phyloP scores from a whole-genome alignment of 1,139 yeast species.

The Zygoascus meyerae region DNA sequence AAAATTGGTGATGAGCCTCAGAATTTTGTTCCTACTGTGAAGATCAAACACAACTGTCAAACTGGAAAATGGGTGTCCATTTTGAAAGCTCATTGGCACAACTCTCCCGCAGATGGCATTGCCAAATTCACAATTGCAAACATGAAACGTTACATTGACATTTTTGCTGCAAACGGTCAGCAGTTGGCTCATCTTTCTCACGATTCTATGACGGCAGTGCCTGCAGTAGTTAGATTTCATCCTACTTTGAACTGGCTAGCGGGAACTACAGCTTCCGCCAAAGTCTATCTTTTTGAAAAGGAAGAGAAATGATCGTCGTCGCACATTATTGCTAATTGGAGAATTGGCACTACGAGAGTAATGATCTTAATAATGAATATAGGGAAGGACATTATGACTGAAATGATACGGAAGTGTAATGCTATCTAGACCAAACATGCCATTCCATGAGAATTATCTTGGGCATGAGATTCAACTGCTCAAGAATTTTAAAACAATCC shows the following conservation, averaged over 20 bases:
- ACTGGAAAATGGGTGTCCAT: conserved; percentile 97
- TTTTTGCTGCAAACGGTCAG: conserved; percentile 68
- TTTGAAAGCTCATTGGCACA: conserved; percentile 79
- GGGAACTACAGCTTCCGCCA: conserved; percentile 96
- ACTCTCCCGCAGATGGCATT: conserved; percentile 58
- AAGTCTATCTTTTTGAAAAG: conserved; percentile 47
- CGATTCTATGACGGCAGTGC: conserved; percentile 71
- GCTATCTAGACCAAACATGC: background rate
- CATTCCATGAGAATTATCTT: too few species aligned
- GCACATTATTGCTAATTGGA: too few species aligned
- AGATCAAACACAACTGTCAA: conserved; percentile 82
- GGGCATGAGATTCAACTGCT: background rate
- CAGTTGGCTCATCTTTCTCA: conserved; percentile 70
- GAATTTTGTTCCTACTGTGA: conserved; percentile 49
- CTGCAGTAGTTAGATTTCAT: conserved; percentile 81
- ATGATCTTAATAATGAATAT: too few species aligned
- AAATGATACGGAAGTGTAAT: too few species aligned
- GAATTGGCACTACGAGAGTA: too few species aligned
- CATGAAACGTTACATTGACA: conserved; percentile 82
- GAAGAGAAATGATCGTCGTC: too few species aligned
- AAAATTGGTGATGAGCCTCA: conserved; percentile 22
- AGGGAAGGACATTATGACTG: too few species aligned
- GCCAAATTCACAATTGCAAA: conserved; percentile 88
- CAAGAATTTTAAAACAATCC: conserved; percentile 46
- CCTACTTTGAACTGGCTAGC: conserved; percentile 83